Base-by-base conservation (phyloP, 2,329 filamentous ascomycete species). In the Dothideomycetidae sp. region DNA sequence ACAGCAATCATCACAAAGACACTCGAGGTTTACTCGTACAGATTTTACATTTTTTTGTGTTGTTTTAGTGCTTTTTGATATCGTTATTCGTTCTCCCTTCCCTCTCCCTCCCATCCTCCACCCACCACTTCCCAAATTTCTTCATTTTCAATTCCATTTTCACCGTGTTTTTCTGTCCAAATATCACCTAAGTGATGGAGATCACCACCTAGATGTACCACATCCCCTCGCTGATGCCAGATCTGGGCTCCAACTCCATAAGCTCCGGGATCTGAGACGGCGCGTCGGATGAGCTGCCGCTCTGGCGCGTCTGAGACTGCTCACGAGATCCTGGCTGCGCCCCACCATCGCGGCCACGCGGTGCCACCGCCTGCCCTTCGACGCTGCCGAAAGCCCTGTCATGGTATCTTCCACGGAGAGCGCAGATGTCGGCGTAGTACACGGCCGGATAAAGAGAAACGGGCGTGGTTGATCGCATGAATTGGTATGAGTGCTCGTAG, bases 401-500 rank as follows among this genome's bases (percentile, higher is more conserved):
- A 46, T 98, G 90, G 3, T 75, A 66, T 37, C 76, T 75, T 13
- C 82, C 84, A 34, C 90, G 81, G 41, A 75, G 74, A 5, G 84
- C 79, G 21, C 86, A 85, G 45, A 98, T 61, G 58, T 98, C 90
- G 0, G 92, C 85, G 49, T 98, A 98, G 67, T 98, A 98, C 0
- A 96, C 79, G 0, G 90, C 85, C 0, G 90, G 90, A 46, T 71
- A 81, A 0, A 90, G 60, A 0, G 86, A 94, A 0, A 98, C 86
- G 0, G 90, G 84, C 0, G 88, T 96, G 0, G 86, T 96, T 0
- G 86, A 90, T 11, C 90, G 75, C 39, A 80, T 78, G 52, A 93
- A 98, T 39, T 93, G 84, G 58, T 93, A 98, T 31, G 80, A 93
- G 45, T 94, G 85, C 47, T 93, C 80, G 50, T 96, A 96, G 14